Evolutionary conservation across 257 asterid genomes (phyloP).

Genomic region (Solanum corneliomulleri): DNA sequence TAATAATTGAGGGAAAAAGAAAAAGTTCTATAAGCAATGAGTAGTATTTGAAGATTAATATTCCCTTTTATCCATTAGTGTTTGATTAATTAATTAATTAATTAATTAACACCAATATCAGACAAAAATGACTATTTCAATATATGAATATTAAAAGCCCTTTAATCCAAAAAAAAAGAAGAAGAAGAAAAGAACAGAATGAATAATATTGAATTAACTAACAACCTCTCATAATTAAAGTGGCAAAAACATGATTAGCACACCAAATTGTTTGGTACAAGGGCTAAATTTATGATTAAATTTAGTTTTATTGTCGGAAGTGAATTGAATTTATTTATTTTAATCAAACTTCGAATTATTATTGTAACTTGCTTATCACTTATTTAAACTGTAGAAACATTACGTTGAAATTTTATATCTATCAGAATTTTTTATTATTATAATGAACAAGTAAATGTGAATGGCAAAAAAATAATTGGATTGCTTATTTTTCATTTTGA

Average conservation of each 20-base stretch:
- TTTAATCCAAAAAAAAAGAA: neutral
- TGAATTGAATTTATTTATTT: neutral
- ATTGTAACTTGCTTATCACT: neutral
- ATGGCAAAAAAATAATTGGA: accelerated
- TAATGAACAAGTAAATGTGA: no score
- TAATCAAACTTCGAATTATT: neutral
- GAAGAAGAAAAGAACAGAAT: neutral
- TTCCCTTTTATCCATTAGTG: neutral
- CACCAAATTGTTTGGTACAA: neutral
- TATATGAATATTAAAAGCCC: neutral
- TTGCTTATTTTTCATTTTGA: neutral
- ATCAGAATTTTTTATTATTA: no score
- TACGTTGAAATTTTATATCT: no score
- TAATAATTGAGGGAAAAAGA: neutral
- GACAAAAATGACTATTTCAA: neutral
- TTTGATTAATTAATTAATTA: neutral
- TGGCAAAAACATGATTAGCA: slow-evolving; percentile 3
- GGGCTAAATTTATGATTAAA: neutral
- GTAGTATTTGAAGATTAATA: neutral
- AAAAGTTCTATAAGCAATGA: neutral
- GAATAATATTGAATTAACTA: neutral
- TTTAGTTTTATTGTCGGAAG: neutral
- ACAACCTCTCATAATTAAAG: neutral
- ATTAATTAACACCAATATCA: neutral
- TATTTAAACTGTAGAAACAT: no score